Evolutionary conservation across 2,329 filamentous ascomycete species (phyloP).

Genomic region (Rutstroemia sp.): DNA sequence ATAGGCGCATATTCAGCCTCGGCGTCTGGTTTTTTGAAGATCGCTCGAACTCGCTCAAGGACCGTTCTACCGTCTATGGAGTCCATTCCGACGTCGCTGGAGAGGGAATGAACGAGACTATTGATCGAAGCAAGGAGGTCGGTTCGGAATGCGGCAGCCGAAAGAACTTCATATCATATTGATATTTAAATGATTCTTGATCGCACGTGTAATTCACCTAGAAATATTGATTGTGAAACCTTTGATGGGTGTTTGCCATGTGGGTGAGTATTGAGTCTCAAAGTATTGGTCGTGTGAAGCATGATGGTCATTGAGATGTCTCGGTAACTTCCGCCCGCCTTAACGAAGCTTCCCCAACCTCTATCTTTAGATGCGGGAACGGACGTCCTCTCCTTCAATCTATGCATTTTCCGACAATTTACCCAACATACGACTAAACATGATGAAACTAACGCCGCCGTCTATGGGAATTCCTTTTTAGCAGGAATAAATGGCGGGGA

Average conservation of each 20-base stretch:
- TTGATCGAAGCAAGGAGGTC: conserved; percentile 4
- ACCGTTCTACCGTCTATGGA: conserved; percentile 12
- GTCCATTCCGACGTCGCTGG: background rate
- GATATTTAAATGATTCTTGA: background rate
- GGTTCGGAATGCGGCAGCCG: background rate
- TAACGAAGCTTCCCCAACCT: too few species aligned
- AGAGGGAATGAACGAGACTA: background rate
- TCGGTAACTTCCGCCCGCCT: background rate
- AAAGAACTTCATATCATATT: background rate
- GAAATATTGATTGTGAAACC: conserved; percentile 7
- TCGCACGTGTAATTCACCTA: conserved; percentile 4
- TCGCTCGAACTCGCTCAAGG: conserved; percentile 19
- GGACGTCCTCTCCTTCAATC: too few species aligned
- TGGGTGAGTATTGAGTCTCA: conserved; percentile 3
- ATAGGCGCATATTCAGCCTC: conserved; percentile 24
- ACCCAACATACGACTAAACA: too few species aligned
- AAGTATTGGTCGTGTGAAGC: too few species aligned
- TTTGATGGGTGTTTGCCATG: conserved; percentile 10
- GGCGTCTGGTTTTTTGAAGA: conserved; percentile 17
- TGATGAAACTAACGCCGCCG: too few species aligned
- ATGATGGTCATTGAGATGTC: background rate
- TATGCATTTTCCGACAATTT: too few species aligned
- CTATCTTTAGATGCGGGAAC: too few species aligned
- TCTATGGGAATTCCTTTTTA: too few species aligned
- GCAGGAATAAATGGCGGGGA: too few species aligned